A percentile compares a stretch with the other conserved stretches of the same genome.
Conservation (phyloP, 768 basidiomycete genomes). For the Coprinopsis cinerea region DNA sequence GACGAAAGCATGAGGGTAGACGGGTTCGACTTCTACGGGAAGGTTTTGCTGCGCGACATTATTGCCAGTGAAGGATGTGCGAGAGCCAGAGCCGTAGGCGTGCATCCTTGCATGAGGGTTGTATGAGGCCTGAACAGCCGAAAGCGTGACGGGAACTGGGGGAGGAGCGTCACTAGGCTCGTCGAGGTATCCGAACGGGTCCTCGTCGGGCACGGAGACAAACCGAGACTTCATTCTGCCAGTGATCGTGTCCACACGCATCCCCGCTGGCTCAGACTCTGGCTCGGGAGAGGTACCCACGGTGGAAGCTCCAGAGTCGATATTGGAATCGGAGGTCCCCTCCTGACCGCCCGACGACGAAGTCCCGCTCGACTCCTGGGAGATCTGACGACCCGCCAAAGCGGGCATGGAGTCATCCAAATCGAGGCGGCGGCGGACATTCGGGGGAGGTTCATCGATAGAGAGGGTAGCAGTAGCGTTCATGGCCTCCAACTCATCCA, state of each 20-base stretch:
- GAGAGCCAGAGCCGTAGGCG: constrained; percentile 27
- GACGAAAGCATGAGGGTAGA: constrained; percentile 70
- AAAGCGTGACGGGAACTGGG: constrained; percentile 24
- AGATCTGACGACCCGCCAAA: neutral
- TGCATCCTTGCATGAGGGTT: constrained; percentile 30
- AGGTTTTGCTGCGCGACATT: constrained; percentile 23
- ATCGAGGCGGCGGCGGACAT: constrained; percentile 30
- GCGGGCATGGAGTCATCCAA: neutral
- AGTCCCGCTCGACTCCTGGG: constrained; percentile 2
- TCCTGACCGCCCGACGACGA: constrained; percentile 1
- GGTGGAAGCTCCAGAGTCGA: constrained; percentile 8
- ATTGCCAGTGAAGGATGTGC: constrained; percentile 23
- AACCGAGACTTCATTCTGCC: neutral
- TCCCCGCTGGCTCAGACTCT: neutral
- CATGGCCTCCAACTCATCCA: constrained; percentile 4
- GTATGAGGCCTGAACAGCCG: constrained; percentile 26
- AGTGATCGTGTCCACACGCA: neutral
- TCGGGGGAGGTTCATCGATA: constrained; percentile 28
- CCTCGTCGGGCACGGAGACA: constrained; percentile 23
- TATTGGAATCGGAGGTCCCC: neutral
- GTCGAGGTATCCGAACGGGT: constrained; percentile 61
- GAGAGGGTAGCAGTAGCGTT: constrained; percentile 12
- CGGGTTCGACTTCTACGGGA: constrained; percentile 47
- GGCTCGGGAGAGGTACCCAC: constrained; percentile 11
- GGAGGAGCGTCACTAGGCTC: constrained; percentile 26